Base-by-base conservation (phyloP, 192 early-diverging fungal species). In the Gonapodya prolifera region DNA sequence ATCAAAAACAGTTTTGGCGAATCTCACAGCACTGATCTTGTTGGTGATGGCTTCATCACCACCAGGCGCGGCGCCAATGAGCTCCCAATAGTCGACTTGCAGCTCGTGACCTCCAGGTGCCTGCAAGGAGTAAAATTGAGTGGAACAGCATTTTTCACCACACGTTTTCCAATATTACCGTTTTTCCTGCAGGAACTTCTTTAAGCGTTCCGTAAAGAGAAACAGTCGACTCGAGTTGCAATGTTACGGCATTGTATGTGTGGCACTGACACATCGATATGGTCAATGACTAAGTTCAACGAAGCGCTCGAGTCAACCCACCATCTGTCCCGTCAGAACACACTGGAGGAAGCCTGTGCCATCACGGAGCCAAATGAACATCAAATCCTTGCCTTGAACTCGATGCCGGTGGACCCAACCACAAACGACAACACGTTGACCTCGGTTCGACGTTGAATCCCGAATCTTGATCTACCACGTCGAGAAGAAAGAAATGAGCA, bases 81-180 rank as follows among this genome's bases (percentile, higher is more conserved):
- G 80, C 78, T 95, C 93, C 94, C 95, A 98, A 86, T 94, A 97
- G 82, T 99, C 98, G 16, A 89, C 96, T 76, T 89, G 81, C 78
- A 99, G 89, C 84, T 99, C 98, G 78, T 97, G 95, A 80, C 94
- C 91, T 80, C 92, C 97, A 23, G 96, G 95, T n/a, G 98, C 95
- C 92, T 89, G 79, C 13, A 2, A 70, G 2, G 30, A 70, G 1
- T 1, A 70, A 2, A 2, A 2, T n/a, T 70, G 0, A 33, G 70
- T 45, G 16, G n/a, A 77, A 70, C n/a, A 70, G 76, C 28, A 31
- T 78, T 1, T 78, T 1, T 79, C 33, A 1, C 1, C 8, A 79
- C 33, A 78, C 28, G 76, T 2, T 78, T 29, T 1, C 30, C 69
- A 76, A 30, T 35, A 79, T 0, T 88, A 92, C 92, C 31, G 89